Base-by-base conservation (phyloP, 2,329 filamentous ascomycete genomes). In the Cercospora nicotianae region DNA sequence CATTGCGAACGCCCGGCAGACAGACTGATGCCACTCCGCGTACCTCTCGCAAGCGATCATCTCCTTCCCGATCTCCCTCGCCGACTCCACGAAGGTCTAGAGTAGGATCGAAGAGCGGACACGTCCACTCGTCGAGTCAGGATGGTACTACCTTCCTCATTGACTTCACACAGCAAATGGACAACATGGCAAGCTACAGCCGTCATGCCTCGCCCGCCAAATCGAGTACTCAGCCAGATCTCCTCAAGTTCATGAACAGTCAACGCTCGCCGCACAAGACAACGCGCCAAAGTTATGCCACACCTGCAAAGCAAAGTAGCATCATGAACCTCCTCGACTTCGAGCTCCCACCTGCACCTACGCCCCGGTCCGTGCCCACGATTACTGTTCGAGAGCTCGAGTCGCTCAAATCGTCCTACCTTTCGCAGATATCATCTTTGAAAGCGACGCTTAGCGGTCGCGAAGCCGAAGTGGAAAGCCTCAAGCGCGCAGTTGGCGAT, bases 351-450 rank as follows among this genome's bases (percentile, higher is more conserved):
- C 93, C 94, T 0, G 89, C 93, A 73, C 93, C 94, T 1, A 98
- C 95, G 0, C 95, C 95, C 13, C 89, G 94, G 69, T 97, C 93
- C 65, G 87, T 98, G 42, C 95, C 95, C 0, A 92, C 90, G 8
- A 91, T 98, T 73, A 97, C 94, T 1, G 92, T 95, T 1, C 89
- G 95, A 36, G 95, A 99, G 81, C 84, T 98, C 2, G 95, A 99
- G 78, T 92, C 91, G 13, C 85, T 98, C 68, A 98, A 98, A 79
- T 97, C 94, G 0, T 87, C 87, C 26, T 96, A 96, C 75, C 85
- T 96, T 62, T 96, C 94, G 0, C 92, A 98, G 77, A 96, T 99
- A 68, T 96, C 93, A 70, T 93, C 91, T n/a, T 87, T 99, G 18
- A 95, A 92, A 76, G 95, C 95, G 3, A 94, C 92, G 9, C 84